These are phyloP conservation scores for Metarhizium rileyi DNA, from an alignment of 2,329 filamentous ascomycete genomes.

Conservation along the genomic window DNA sequence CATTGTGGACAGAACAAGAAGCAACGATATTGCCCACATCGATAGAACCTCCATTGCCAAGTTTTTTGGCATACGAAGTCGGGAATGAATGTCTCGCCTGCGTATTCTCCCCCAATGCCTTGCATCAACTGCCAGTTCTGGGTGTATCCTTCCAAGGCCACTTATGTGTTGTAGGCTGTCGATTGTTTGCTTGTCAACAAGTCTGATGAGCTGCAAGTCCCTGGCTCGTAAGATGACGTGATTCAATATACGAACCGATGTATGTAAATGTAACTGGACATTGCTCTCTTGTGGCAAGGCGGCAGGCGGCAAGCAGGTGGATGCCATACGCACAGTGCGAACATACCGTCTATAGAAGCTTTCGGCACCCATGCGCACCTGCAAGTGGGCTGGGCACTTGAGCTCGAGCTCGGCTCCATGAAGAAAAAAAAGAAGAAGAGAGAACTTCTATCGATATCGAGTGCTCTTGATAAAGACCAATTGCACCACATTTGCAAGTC, in stretches of 20 bases:
- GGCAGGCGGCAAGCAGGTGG: too few relatives aligned
- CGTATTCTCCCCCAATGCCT: not conserved
- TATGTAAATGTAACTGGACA: not conserved
- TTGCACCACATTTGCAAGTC: too few relatives aligned
- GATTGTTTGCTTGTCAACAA: not conserved
- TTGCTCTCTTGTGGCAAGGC: too few relatives aligned
- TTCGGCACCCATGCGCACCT: too few relatives aligned
- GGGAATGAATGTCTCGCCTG: not conserved
- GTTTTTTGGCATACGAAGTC: not conserved
- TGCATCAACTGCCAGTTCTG: not conserved
- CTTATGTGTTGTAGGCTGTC: not conserved
- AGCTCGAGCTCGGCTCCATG: too few relatives aligned
- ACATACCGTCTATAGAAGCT: too few relatives aligned
- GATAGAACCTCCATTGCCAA: not conserved
- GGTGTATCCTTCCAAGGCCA: not conserved
- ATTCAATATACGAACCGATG: not conserved
- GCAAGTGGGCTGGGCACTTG: too few relatives aligned
- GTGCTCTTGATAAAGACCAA: too few relatives aligned
- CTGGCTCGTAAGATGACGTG: not conserved
- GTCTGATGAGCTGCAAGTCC: not conserved
- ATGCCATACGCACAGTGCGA: too few relatives aligned
- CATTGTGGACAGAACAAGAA: constrained; percentile 2
- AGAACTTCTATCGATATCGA: too few relatives aligned
- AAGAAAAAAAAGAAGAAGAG: too few relatives aligned
- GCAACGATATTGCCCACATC: not conserved